phyloP scores from a whole-genome alignment of 768 basidiomycete genomes.

The Trametes cingulata region DNA sequence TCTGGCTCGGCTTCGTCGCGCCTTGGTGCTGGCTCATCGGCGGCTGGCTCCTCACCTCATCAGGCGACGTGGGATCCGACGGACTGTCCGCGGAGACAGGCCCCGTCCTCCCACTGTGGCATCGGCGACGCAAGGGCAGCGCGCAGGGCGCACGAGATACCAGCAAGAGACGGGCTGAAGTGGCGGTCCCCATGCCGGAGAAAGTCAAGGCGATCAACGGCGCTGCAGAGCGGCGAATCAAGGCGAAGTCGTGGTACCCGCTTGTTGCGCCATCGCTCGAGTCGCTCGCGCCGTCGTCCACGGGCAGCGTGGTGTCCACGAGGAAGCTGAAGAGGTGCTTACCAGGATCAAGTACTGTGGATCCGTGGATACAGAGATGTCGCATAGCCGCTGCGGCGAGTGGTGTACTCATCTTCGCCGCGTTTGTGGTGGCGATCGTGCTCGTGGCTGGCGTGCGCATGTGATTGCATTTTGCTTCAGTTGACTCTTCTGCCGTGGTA shows the following conservation, averaged over 20 bases:
- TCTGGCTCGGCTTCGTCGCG: slow-evolving; percentile 73
- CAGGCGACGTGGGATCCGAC: slow-evolving; percentile 41
- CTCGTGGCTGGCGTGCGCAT: slow-evolving; percentile 19
- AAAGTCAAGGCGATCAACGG: slow-evolving; percentile 46
- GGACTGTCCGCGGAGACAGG: slow-evolving; percentile 30
- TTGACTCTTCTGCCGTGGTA: too few relatives aligned
- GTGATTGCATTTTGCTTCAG: neutral
- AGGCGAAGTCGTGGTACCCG: slow-evolving; percentile 48
- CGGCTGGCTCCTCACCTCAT: slow-evolving; percentile 63
- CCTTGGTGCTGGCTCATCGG: slow-evolving; percentile 79
- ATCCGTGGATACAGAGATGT: slow-evolving; percentile 47
- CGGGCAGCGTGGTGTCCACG: slow-evolving; percentile 15
- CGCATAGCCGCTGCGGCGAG: slow-evolving; percentile 63
- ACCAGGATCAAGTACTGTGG: slow-evolving; percentile 24
- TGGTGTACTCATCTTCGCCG: slow-evolving; percentile 48
- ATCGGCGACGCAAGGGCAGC: slow-evolving; percentile 44
- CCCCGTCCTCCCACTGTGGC: slow-evolving; percentile 30
- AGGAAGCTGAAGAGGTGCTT: slow-evolving; percentile 21
- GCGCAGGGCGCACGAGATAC: neutral
- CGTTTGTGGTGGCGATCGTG: slow-evolving; percentile 50
- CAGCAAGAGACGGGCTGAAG: slow-evolving; percentile 40
- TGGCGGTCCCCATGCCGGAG: neutral
- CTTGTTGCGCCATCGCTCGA: slow-evolving; percentile 54
- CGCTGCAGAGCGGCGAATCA: slow-evolving; percentile 6
- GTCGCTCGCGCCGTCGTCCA: slow-evolving; percentile 30